phyloP scores from a whole-genome alignment of 2,329 filamentous ascomycete species.

The Teratosphaeria destructans region DNA sequence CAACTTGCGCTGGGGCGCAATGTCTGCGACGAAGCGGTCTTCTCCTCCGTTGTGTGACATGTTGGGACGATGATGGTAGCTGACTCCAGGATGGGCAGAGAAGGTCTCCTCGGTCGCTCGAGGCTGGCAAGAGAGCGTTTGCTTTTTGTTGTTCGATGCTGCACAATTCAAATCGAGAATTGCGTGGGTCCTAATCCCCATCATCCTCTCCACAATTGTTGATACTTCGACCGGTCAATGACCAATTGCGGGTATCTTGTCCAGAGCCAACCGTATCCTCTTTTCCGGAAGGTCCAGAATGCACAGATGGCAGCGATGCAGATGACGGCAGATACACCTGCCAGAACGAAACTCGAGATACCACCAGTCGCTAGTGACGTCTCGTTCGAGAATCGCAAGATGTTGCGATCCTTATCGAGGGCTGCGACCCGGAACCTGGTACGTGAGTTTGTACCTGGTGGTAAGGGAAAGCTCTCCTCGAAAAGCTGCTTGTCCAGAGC shows the following conservation, averaged over 20 bases:
- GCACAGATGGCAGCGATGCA: background rate
- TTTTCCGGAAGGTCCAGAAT: background rate
- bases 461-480: constrained; percentile 11
- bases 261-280: background rate
- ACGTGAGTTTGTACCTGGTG: background rate
- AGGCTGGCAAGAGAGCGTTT: background rate
- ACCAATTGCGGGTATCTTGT: background rate
- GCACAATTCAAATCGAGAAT: background rate
- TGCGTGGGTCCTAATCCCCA: background rate
- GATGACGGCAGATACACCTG: background rate
- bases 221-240: background rate
- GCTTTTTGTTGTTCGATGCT: background rate
- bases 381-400: constrained; percentile 4
- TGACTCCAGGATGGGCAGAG: too few relatives aligned
- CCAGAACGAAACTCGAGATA: background rate
- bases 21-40: too few relatives aligned
- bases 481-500: constrained; percentile 14
- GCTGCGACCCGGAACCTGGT: constrained; percentile 9
- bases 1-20: too few relatives aligned
- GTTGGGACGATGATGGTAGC: too few relatives aligned
- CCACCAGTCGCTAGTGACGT: background rate
- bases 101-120: background rate
- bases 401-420: constrained; percentile 8
- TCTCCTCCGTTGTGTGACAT: too few relatives aligned
- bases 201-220: background rate